Evolutionary conservation across 371 early-diverging fungal genomes (phyloP).

Genomic region (Mortierella sp.): DNA sequence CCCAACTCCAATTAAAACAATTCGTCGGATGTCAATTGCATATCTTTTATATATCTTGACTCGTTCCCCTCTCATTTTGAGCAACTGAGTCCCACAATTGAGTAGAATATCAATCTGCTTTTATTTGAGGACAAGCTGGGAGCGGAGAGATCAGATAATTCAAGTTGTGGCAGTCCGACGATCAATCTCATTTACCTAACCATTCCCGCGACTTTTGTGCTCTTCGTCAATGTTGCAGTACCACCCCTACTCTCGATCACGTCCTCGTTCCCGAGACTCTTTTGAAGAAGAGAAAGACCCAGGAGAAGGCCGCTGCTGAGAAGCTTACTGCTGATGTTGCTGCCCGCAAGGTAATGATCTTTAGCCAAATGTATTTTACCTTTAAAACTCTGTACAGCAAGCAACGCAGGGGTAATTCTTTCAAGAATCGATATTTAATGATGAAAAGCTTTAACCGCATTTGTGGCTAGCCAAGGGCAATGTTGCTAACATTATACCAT

Average conservation of each 20-base stretch:
- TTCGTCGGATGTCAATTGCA: conserved; percentile 58
- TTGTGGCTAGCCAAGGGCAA: conserved; percentile 69
- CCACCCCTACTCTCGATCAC: conserved; percentile 73
- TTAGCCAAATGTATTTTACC: neutral
- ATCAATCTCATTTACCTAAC: conserved; percentile 15
- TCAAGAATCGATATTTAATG: conserved; percentile 53
- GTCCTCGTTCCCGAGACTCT: conserved; percentile 95
- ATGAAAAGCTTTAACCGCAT: conserved; percentile 63
- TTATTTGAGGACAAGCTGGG: neutral
- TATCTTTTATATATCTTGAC: conserved; percentile 2
- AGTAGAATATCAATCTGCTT: conserved; percentile 7
- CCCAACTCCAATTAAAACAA: conserved; percentile 57
- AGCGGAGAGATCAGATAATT: conserved; percentile 5
- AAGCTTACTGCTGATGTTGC: conserved; percentile 74
- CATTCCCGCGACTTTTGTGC: conserved; percentile 3
- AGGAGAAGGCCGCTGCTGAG: conserved; percentile 87
- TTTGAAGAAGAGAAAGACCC: conserved; percentile 96
- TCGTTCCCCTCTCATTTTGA: neutral
- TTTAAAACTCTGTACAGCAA: neutral
- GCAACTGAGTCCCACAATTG: neutral
- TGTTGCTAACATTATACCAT: conserved; percentile 83
- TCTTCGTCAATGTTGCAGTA: conserved; percentile 24
- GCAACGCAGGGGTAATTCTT: conserved; percentile 15
- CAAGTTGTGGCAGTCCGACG: conserved; percentile 49
- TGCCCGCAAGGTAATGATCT: conserved; percentile 76